These are phyloP conservation scores for Suillus paluster DNA, from an alignment of 768 basidiomycete species.

Conservation along the genomic window DNA sequence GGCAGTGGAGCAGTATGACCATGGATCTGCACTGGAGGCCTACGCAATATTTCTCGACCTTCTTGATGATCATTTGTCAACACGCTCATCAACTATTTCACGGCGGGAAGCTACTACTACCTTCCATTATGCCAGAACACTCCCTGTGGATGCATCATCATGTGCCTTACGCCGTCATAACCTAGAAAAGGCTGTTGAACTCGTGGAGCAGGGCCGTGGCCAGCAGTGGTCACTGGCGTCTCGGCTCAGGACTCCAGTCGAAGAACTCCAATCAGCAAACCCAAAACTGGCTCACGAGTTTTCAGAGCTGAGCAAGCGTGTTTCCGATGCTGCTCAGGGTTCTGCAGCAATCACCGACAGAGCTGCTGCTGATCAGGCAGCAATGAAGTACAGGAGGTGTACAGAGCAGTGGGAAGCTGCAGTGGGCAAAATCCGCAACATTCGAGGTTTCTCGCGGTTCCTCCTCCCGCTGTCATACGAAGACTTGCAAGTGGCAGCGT, in stretches of 20 bases:
- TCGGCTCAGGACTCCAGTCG: conserved; percentile 16
- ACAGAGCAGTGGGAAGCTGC: conserved; percentile 9
- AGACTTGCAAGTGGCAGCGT: conserved; percentile 20
- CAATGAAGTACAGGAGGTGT: conserved; percentile 12
- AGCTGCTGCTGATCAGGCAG: too few species aligned
- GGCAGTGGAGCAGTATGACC: too few species aligned
- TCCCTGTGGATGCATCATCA: background rate
- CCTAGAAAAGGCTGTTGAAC: background rate
- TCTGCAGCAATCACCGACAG: background rate
- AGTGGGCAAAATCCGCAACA: conserved; percentile 13
- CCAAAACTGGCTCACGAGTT: background rate
- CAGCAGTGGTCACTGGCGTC: conserved; percentile 4
- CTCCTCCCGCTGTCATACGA: conserved; percentile 15
- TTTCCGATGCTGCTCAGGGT: background rate
- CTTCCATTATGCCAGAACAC: background rate
- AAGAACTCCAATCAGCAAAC: background rate
- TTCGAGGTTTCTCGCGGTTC: conserved; percentile 20
- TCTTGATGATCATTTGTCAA: background rate
- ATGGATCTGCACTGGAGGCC: background rate
- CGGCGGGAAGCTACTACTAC: background rate
- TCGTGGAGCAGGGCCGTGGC: background rate
- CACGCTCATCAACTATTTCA: background rate
- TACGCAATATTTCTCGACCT: background rate
- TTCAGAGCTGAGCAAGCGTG: background rate
- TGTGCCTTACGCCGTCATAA: background rate